Evolutionary conservation across 2,329 filamentous ascomycete genomes (phyloP).

Genomic region (Fusarium tricinctum): DNA sequence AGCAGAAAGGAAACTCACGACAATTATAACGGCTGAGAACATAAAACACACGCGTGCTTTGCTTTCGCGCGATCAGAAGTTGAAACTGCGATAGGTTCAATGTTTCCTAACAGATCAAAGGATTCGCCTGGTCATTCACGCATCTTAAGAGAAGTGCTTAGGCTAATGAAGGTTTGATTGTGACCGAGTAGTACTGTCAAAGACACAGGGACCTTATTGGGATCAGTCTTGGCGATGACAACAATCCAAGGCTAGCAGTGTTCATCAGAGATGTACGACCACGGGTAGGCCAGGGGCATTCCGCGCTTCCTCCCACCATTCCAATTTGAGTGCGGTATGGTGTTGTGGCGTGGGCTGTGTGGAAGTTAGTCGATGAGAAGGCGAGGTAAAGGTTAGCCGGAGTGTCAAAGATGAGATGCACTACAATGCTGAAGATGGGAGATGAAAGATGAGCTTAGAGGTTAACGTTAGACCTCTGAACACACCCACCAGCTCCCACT

Average conservation of each 20-base stretch:
- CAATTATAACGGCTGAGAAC: background rate
- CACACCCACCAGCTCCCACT: conserved; percentile 3
- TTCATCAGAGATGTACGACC: conserved; percentile 15
- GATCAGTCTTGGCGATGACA: conserved; percentile 24
- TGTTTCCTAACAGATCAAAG: background rate
- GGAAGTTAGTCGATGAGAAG: conserved; percentile 25
- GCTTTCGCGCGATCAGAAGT: background rate
- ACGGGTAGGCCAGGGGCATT: conserved; percentile 34
- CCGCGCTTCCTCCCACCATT: conserved; percentile 25
- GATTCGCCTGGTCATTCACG: background rate
- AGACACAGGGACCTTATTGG: background rate
- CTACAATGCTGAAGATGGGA: no score
- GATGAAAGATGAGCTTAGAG: no score
- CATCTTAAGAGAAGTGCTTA: no score
- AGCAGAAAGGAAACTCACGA: conserved; percentile 13
- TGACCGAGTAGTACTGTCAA: background rate
- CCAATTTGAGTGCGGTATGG: conserved; percentile 13
- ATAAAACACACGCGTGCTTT: conserved; percentile 23
- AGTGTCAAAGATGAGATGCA: no score
- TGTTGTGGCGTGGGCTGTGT: conserved; percentile 31
- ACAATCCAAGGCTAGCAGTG: conserved; percentile 18
- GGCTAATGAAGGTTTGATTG: background rate
- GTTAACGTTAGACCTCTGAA: background rate
- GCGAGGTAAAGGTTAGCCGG: conserved; percentile 1
- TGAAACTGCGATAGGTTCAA: background rate